These are phyloP conservation scores for Suillus clintonianus DNA, from an alignment of 768 basidiomycete genomes.

Conservation along the genomic window DNA sequence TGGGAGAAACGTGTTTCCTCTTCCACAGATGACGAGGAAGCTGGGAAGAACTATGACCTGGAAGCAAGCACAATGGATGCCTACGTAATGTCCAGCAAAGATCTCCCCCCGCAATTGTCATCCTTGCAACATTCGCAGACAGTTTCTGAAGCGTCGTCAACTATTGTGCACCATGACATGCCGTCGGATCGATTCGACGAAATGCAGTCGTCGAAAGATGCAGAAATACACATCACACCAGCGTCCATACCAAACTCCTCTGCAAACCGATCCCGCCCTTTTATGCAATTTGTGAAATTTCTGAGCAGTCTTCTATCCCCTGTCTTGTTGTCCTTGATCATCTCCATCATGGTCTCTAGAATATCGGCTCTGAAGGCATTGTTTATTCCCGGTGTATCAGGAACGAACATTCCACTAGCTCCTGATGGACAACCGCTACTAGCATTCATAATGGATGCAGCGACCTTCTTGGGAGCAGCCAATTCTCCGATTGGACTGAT, in stretches of 20 bases:
- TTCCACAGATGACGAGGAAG: not conserved
- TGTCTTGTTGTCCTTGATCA: conserved; percentile 52
- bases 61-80: not conserved
- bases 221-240: not conserved
- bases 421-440: conserved; percentile 73
- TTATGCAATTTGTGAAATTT: conserved; percentile 16
- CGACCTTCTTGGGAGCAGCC: conserved; percentile 61
- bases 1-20: not conserved
- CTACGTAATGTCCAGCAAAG: not conserved
- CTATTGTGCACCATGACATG: conserved; percentile 5
- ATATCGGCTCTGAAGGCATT: conserved; percentile 59
- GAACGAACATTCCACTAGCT: conserved; percentile 46
- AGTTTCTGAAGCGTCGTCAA: not conserved
- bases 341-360: conserved; percentile 57
- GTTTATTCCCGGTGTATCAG: conserved; percentile 49
- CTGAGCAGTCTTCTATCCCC: conserved; percentile 46
- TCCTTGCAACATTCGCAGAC: not conserved
- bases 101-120: not conserved
- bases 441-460: conserved; percentile 57
- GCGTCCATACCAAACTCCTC: not conserved
- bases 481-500: conserved; percentile 65
- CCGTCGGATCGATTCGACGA: not conserved
- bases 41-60: not conserved
- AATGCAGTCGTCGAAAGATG: not conserved
- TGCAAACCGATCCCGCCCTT: not conserved